These are phyloP conservation scores for Selenicereus undatus DNA, from an alignment of 148 eudicot genomes.

Conservation along the genomic window DNA sequence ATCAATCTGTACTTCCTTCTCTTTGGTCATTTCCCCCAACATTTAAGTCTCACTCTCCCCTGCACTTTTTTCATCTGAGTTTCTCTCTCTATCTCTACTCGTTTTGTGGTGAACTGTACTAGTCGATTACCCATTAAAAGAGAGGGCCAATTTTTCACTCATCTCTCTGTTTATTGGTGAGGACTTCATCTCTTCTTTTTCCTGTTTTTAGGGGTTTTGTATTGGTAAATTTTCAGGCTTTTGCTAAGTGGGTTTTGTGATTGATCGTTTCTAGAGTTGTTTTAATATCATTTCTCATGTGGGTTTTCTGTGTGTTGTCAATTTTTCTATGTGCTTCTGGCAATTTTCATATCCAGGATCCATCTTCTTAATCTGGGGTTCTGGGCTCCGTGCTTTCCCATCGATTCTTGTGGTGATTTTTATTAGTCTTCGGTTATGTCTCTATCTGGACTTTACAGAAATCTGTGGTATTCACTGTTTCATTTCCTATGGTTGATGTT, in stretches of 20 bases:
- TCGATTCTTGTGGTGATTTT: conserved; percentile 8
- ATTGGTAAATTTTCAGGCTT: neutral
- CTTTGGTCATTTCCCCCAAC: neutral
- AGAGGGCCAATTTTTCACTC: neutral
- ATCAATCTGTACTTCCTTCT: neutral
- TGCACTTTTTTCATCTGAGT: conserved; percentile 20
- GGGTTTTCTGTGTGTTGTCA: conserved; percentile 25
- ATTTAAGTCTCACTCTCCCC: neutral
- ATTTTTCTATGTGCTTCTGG: conserved; percentile 10
- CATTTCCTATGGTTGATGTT: conserved; percentile 10
- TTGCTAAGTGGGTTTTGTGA: conserved; percentile 9
- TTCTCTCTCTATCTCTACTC: neutral
- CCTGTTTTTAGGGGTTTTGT: neutral
- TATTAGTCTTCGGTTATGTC: conserved; percentile 26
- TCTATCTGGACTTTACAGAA: conserved; percentile 25
- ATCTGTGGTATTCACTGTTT: conserved; percentile 14
- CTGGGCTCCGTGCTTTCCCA: neutral
- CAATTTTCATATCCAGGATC: conserved; percentile 23
- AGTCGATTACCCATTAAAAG: neutral
- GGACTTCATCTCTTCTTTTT: neutral
- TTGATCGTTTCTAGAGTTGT: conserved; percentile 11
- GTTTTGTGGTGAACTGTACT: conserved; percentile 1
- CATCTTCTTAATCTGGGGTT: conserved; percentile 19
- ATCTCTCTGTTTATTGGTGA: conserved; percentile 18
- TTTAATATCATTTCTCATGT: conserved; percentile 16